Conservation (phyloP, 805 yeast genomes). For the Teunomyces gatunensis region DNA sequence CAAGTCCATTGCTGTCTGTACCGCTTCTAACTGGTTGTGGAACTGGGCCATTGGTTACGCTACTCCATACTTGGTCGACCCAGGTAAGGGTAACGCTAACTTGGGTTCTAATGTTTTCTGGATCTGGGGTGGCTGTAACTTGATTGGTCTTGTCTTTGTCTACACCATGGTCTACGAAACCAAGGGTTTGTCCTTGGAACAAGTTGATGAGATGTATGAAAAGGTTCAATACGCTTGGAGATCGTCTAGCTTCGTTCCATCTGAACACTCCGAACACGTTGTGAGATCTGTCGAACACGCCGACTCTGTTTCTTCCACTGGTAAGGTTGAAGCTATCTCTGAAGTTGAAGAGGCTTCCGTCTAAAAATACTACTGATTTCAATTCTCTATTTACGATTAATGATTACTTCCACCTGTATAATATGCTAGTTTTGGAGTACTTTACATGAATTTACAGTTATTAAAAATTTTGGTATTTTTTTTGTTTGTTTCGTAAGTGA, state of each 20-base stretch:
- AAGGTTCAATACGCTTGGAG: conserved; percentile 32
- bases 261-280: conserved; percentile 32
- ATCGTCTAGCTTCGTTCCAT: conserved; percentile 30
- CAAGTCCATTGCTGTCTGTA: conserved; percentile 38
- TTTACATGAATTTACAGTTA: neutral
- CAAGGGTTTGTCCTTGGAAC: conserved; percentile 41
- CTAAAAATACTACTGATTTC: conserved; percentile 4
- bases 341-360: conserved; percentile 30
- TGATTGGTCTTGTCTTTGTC: conserved; percentile 31
- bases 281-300: conserved; percentile 25
- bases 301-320: conserved; percentile 11
- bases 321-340: conserved; percentile 24
- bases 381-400: neutral
- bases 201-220: conserved; percentile 40
- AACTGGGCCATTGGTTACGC: conserved; percentile 42
- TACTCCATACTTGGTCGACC: conserved; percentile 41
- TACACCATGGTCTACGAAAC: conserved; percentile 37
- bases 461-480: neutral
- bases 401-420: neutral
- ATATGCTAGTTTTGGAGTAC: neutral
- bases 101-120: conserved; percentile 41
- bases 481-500: neutral
- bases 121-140: conserved; percentile 43
- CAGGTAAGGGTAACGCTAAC: conserved; percentile 38
- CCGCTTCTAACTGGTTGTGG: conserved; percentile 43